A percentile compares a stretch with the other conserved stretches of the same genome.
These are phyloP conservation scores for Aspergillus versicolor DNA, from an alignment of 2,329 filamentous ascomycete species.

Conservation along the genomic window DNA sequence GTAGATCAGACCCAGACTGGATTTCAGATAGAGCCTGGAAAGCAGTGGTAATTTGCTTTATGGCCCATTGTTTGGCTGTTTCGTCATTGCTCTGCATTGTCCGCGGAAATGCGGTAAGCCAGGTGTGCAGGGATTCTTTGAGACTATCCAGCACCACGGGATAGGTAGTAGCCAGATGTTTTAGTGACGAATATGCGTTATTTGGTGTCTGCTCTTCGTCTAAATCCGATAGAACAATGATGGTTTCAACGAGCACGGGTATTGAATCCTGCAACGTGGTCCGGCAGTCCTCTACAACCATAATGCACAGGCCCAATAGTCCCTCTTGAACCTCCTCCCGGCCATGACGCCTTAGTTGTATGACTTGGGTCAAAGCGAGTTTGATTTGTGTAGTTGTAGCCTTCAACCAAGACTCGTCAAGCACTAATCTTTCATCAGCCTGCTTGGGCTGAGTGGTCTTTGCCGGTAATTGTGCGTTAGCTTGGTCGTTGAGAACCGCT, in stretches of 20 bases:
- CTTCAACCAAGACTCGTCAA: constrained; percentile 67
- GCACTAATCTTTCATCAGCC: constrained; percentile 38
- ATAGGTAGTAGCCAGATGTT: constrained; percentile 63
- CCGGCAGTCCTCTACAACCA: constrained; percentile 75
- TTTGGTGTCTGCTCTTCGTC: constrained; percentile 44
- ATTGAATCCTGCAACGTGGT: constrained; percentile 68
- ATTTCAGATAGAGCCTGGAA: constrained; percentile 65
- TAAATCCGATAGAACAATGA: constrained; percentile 65
- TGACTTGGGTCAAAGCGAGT: constrained; percentile 72
- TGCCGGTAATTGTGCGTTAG: constrained; percentile 21
- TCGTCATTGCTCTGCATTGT: constrained; percentile 84
- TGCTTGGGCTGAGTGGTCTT: constrained; percentile 21
- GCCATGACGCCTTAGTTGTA: constrained; percentile 72
- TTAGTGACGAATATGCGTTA: constrained; percentile 47
- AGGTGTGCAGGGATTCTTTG: constrained; percentile 72
- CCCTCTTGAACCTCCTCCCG: constrained; percentile 66
- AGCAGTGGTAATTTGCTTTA: constrained; percentile 74
- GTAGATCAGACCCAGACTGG: constrained; percentile 46
- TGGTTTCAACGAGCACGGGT: constrained; percentile 74
- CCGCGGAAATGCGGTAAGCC: constrained; percentile 77
- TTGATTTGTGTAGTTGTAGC: constrained; percentile 80
- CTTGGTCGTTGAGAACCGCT: constrained; percentile 48
- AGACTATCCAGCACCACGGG: constrained; percentile 62
- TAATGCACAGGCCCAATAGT: constrained; percentile 69
- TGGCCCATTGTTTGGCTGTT: constrained; percentile 66